Evolutionary conservation across 306 rosid genomes (phyloP).

Genomic region (Trifolium dubium): DNA sequence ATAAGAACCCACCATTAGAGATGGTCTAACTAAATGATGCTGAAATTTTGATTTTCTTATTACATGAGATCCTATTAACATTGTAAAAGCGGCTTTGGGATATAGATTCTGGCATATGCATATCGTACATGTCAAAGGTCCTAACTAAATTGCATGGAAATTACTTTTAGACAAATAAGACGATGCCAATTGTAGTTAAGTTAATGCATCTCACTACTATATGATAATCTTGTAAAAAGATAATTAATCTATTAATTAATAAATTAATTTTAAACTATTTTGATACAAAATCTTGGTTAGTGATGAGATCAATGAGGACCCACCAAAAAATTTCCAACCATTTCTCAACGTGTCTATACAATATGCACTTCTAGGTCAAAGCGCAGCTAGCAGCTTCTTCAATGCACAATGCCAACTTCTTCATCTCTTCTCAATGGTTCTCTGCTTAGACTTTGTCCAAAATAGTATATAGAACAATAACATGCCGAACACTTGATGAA

Average conservation of each 20-base stretch:
- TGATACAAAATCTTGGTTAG: neutral
- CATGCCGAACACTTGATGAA: neutral
- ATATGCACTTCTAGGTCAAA: neutral
- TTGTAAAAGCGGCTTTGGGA: neutral
- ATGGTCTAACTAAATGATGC: no score
- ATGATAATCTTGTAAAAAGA: neutral
- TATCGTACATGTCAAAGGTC: neutral
- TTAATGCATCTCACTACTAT: neutral
- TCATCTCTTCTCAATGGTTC: conserved; percentile 16
- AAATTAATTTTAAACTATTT: neutral
- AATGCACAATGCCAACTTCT: neutral
- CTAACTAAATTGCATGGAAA: neutral
- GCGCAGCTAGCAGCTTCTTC: conserved; percentile 15
- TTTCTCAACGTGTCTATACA: neutral
- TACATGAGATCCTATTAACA: no score
- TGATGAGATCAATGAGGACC: neutral
- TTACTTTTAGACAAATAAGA: neutral
- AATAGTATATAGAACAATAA: conserved; percentile 18
- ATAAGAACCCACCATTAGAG: no score
- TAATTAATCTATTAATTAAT: conserved; percentile 1
- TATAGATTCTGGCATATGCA: neutral
- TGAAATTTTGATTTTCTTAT: no score
- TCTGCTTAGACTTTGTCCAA: conserved; percentile 14
- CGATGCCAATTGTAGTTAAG: neutral
- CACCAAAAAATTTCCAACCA: conserved; percentile 8